phyloP scores from a whole-genome alignment of 768 basidiomycete species.

The Exsudoporus frostii region DNA sequence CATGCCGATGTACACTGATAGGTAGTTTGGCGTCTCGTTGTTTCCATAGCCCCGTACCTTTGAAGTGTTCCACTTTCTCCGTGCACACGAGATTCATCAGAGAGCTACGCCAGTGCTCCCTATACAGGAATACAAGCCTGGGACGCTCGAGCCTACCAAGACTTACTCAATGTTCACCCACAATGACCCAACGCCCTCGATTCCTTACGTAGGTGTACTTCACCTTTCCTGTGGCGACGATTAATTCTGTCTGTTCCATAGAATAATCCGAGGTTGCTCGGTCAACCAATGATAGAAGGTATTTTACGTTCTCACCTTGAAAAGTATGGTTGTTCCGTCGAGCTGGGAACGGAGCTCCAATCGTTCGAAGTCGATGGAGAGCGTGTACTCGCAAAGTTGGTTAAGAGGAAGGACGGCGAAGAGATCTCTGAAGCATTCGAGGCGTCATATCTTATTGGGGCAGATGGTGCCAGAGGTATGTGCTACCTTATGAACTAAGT shows the following conservation, averaged over 20 bases:
- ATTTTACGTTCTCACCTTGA: conserved; percentile 18
- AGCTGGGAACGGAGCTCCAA: conserved; percentile 44
- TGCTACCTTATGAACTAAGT: neutral
- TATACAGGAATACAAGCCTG: conserved; percentile 35
- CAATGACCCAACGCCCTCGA: conserved; percentile 22
- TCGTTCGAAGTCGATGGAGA: conserved; percentile 40
- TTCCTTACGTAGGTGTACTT: conserved; percentile 26
- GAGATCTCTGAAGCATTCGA: conserved; percentile 27
- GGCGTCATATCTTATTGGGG: conserved; percentile 38
- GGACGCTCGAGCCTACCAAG: conserved; percentile 16
- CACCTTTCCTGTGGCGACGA: neutral
- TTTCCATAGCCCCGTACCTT: conserved; percentile 33
- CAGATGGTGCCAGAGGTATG: conserved; percentile 39
- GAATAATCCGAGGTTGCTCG: conserved; percentile 14
- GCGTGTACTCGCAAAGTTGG: conserved; percentile 36
- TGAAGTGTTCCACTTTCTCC: conserved; percentile 41
- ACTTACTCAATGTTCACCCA: neutral
- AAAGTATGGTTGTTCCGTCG: conserved; percentile 31
- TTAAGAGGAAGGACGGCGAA: conserved; percentile 23
- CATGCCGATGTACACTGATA: neutral
- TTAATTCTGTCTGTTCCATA: neutral
- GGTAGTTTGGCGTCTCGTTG: neutral
- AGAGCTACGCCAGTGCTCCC: conserved; percentile 25
- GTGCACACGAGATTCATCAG: conserved; percentile 37
- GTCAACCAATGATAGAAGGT: conserved; percentile 31